These are phyloP conservation scores for Aleurites moluccanus DNA, from an alignment of 441 rosid genomes.

Conservation along the genomic window DNA sequence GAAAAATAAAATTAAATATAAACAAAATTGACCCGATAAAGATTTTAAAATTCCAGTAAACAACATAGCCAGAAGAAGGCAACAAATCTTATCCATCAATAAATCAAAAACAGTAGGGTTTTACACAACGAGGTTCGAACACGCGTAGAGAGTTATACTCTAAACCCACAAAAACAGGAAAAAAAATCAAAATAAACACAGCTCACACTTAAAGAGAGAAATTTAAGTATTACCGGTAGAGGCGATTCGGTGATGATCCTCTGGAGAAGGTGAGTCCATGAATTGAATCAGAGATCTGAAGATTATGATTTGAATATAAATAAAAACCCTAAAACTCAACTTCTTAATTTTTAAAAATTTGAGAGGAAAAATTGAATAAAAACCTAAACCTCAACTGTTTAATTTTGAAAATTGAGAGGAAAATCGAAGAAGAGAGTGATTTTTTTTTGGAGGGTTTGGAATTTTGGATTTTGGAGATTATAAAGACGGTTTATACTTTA, in stretches of 20 bases:
- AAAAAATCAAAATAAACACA: not conserved
- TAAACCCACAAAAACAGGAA: too few relatives aligned
- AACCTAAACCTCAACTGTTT: not conserved
- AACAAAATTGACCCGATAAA: too few relatives aligned
- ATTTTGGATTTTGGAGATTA: not conserved
- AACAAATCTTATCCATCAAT: not conserved
- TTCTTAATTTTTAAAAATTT: too few relatives aligned
- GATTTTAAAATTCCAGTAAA: too few relatives aligned
- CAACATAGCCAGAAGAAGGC: not conserved
- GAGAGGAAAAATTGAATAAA: not conserved
- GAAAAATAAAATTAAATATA: too few relatives aligned
- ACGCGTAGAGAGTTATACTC: too few relatives aligned
- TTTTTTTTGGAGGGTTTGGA: not conserved
- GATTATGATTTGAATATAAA: not conserved
- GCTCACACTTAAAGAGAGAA: not conserved
- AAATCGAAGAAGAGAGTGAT: not conserved
- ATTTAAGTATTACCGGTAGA: slow-evolving; percentile 32
- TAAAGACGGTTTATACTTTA: not conserved
- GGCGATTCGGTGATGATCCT: slow-evolving; percentile 35
- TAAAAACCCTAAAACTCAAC: slow-evolving; percentile 5
- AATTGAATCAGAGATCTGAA: slow-evolving; percentile 26
- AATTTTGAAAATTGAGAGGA: not conserved
- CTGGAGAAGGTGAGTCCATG: slow-evolving; percentile 24
- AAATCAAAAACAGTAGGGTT: not conserved
- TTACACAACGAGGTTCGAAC: too few relatives aligned